Conservation (phyloP, 1,139 yeast genomes). For the Candida gigantensis region DNA sequence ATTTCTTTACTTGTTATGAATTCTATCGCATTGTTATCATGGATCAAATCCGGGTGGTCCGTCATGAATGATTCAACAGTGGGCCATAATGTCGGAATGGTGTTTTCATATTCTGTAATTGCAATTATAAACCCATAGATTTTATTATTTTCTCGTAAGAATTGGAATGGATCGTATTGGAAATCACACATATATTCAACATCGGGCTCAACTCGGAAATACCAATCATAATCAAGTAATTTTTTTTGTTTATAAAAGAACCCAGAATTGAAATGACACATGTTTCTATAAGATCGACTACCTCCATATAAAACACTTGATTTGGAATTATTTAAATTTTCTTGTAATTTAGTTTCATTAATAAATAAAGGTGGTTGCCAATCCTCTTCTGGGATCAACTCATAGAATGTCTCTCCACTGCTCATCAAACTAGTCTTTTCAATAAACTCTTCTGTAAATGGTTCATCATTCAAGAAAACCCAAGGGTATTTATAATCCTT, state of each 20-base stretch:
- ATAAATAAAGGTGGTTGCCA: constrained; percentile 47
- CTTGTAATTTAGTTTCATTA: constrained; percentile 28
- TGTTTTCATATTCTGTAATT: constrained; percentile 47
- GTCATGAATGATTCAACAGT: constrained; percentile 67
- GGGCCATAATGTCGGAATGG: constrained; percentile 75
- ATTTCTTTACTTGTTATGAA: constrained; percentile 67
- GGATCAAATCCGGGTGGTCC: constrained; percentile 60
- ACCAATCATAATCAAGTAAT: constrained; percentile 43
- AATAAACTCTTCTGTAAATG: constrained; percentile 41
- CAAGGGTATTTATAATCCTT: constrained; percentile 47
- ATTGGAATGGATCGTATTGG: constrained; percentile 47
- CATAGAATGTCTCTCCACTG: constrained; percentile 64
- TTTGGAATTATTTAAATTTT: constrained; percentile 25
- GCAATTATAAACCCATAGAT: constrained; percentile 47
- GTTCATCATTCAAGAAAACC: constrained; percentile 48
- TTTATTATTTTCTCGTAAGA: constrained; percentile 36
- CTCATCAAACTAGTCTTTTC: constrained; percentile 78
- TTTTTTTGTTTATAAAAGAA: constrained; percentile 44
- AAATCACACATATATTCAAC: constrained; percentile 52
- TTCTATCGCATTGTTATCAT: constrained; percentile 65
- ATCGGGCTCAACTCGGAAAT: constrained; percentile 50
- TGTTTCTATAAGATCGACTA: constrained; percentile 42
- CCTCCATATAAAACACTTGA: constrained; percentile 43
- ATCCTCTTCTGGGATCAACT: constrained; percentile 42
- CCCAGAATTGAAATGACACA: constrained; percentile 53